Base-by-base conservation (phyloP, 2,329 filamentous ascomycete species). In the Rutstroemia sp. region DNA sequence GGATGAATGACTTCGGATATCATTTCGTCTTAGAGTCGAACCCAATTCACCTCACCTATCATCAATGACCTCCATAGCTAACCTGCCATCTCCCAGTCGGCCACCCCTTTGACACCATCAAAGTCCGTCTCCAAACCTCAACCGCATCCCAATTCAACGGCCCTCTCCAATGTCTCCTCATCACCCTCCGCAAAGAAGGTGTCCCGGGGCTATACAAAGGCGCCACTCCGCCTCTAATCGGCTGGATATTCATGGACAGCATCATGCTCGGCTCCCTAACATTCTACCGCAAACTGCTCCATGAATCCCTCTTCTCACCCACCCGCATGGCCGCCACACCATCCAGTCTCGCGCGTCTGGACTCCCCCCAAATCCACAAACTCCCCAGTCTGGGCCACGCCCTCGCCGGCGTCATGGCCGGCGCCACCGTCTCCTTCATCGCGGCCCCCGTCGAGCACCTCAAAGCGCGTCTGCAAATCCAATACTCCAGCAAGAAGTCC, bases 211-310 rank as follows among this genome's bases (percentile, higher is more conserved):
- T 99, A 44, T 99, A 97, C 79, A 99, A 97, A 75, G 92, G 92
- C 66, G 91, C 91, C 10, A 89, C 88, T 27, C 92, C 92, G 56
- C 94, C 94, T 52, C 77, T 97, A 49, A 83, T 96, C 51, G 94
- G 94, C 65, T 97, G 94, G 94, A 96, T 97, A 88, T 89, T 95
- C 68, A 97, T 97, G 92, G 94, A 99, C 75, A 80, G 76, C 44
- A 70, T 86, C 58, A 96, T 97, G 92, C 81, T 97, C 37, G 94
- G 94, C 44, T 95, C 89, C 17, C 77, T 99, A 63, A 95, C 88
- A 23, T 81, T 95, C 50, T 97, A 97, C 75, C 88, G 92, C 39
- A 86, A 89, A 48, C 72, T 96, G 47, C 76, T 97, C 16, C 86
- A 88, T 61, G 86, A 94, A 67, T 81, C 90, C 64, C 74, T 96